Evolutionary conservation across 352 stramenopile genomes (phyloP), one percentile per base, ranked within the genome.

Genomic region (Phytophthora litchii): DNA sequence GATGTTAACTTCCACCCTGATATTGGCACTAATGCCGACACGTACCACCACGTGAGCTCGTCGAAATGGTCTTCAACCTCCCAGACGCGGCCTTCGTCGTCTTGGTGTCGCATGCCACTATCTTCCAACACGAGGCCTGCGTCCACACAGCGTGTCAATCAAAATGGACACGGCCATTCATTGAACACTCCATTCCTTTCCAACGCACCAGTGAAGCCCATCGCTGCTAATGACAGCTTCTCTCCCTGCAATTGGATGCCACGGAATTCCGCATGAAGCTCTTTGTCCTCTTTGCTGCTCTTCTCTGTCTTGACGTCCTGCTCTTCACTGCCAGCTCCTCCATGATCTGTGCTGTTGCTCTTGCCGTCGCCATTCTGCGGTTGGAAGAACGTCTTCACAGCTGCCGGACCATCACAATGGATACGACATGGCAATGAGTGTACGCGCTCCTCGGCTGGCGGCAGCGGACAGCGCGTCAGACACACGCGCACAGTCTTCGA

Each of bases 11-110:
- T 43, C n/a, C 35, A 31, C 35, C 4, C 16, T 2, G 36, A 45
- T 21, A 17, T 27, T 47, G 5, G 5, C 31, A 59, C 12, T 34
- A 17, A 19, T 23, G 10, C 31, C 14, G 29, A 45, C 7, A n/a
- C 68, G 31, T 70, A 92, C 83, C 83, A 92, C 54, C 73, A 80
- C 27, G 69, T 83, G 37, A 92, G 35, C 34, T 82, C 64, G n/a
- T 89, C 68, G 38, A 94, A 94, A 46, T 94, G 80, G 42, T 80
- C 67, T 20, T 91, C 84, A 10, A 94, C 72, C 56, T 94, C 84
- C 82, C 82, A 94, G 27, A 91, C 72, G 20, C 75, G 70, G 34
- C 80, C 80, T 70, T 89, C 80, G 47, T 89, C 82, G 19, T 80
- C 65, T 2, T 65, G 12, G 42, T 90, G 74, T 38, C 68, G 72